Percentiles rank a stretch among this genome's conserved stretches.
Evolutionary conservation across 1,284 basidiomycete genomes (phyloP).

Genomic region (Somion occarium): DNA sequence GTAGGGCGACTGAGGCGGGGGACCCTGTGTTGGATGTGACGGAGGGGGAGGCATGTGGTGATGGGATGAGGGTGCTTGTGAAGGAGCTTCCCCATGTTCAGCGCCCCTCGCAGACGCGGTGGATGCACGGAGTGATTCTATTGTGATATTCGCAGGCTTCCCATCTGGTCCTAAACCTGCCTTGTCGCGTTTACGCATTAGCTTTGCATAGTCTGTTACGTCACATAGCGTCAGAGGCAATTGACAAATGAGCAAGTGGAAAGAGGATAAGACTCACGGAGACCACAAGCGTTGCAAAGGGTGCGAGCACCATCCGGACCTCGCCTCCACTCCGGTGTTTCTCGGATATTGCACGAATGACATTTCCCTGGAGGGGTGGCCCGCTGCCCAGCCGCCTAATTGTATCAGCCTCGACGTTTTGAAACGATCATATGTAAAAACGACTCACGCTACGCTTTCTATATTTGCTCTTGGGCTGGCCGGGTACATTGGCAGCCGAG

Average conservation of each 20-base stretch:
- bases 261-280: constrained; percentile 52
- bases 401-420: constrained; percentile 12
- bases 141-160: constrained; percentile 52
- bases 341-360: constrained; percentile 77
- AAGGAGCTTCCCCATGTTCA: constrained; percentile 10
- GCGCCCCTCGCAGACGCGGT: constrained; percentile 45
- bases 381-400: constrained; percentile 39
- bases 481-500: constrained; percentile 27
- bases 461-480: constrained; percentile 68
- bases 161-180: constrained; percentile 44
- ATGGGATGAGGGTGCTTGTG: constrained; percentile 1
- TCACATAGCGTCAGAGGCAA: constrained; percentile 1
- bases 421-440: constrained; percentile 19
- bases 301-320: constrained; percentile 78
- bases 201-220: constrained; percentile 66
- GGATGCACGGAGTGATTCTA: constrained; percentile 69
- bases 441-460: constrained; percentile 72
- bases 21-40: neutral
- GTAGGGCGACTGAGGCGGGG: neutral
- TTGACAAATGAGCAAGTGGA: constrained; percentile 8
- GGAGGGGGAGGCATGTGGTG: constrained; percentile 4
- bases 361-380: constrained; percentile 79
- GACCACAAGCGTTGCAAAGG: constrained; percentile 76
- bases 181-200: constrained; percentile 71
- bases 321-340: constrained; percentile 80